Evolutionary conservation across 208 protist genomes (phyloP), one percentile per base, ranked within the genome.

Genomic region (Acanthamoeba royreba): DNA sequence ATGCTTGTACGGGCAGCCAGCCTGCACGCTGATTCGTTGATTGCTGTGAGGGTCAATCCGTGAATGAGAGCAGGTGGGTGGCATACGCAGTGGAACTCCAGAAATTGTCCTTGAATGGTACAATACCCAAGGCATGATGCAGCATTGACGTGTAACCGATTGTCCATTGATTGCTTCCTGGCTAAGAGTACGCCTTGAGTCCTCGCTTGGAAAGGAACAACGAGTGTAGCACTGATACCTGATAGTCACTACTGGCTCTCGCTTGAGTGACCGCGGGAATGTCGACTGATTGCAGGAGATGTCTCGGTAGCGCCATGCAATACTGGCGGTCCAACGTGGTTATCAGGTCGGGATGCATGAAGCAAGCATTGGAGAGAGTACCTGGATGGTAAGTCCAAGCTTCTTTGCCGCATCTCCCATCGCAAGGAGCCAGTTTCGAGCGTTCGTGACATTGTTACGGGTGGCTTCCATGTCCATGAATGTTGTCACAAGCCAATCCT

Each of bases 91-190:
- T 35, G 7, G 88, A 45, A 38, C 47, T 93, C 88, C 88, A 93
- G 61, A 93, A 93, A 43, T 93, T 85, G 47, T 93, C 88, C 42
- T 93, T 93, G 88, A 93, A 93, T 17, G 88, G 88, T 9, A 53
- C 9, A 8, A 93, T 25, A 5, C 88, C 88, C 72, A 93, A 8
- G 19, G 88, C 88, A 35, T 61, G 31, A 33, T 86, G 88, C 5
- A 93, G 31, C 13, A 93, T 19, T 55, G 88, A 93, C 11, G 88
- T 53, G 28, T 77, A 85, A 7, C 58, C 61, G 40, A 93, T 58
- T 28, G 5, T 31, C 88, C 88, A 93, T 13, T 93, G 8, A 22
- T 72, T 25, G 33, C 88, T 93, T 25, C 88, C 88, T 8, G 88
- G 88, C 61, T 93, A 11, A 42, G 25, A 55, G 7, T 19, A 46